Evolutionary conservation across 2,329 filamentous ascomycete species (phyloP).

Genomic region (Bipolaris sorokiniana): DNA sequence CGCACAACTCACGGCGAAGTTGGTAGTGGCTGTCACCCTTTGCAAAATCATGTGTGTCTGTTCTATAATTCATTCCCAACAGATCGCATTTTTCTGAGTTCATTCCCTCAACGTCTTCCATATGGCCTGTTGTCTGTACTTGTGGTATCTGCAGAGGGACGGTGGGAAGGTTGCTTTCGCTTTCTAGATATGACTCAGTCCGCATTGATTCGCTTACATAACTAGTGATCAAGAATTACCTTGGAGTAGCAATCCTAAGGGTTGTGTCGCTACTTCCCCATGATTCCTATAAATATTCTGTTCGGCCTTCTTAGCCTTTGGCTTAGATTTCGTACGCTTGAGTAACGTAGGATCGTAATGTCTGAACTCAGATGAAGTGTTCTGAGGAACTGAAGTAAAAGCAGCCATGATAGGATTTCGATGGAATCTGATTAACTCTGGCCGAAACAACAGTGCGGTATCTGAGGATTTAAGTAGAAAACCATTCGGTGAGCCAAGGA

Average conservation of each 20-base stretch:
- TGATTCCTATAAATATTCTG: neutral
- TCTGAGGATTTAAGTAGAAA: slow-evolving; percentile 8
- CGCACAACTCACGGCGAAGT: neutral
- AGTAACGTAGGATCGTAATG: neutral
- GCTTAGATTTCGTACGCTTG: neutral
- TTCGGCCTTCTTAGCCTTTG: neutral
- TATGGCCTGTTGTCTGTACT: neutral
- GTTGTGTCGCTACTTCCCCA: neutral
- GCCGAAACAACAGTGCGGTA: neutral
- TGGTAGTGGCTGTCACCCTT: neutral
- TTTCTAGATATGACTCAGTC: slow-evolving; percentile 1
- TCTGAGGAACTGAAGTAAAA: slow-evolving; percentile 5
- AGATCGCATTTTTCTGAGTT: neutral
- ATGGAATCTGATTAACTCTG: slow-evolving; percentile 7
- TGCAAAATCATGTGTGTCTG: neutral
- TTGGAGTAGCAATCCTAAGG: slow-evolving; percentile 1
- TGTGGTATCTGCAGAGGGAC: neutral
- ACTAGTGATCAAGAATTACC: neutral
- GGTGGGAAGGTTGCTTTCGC: neutral
- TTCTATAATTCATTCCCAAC: neutral
- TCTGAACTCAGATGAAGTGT: neutral
- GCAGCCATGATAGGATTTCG: slow-evolving; percentile 2
- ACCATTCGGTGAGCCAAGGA: neutral
- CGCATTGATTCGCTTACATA: neutral
- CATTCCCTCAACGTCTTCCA: neutral